phyloP scores from a whole-genome alignment of 1,139 yeast species.

The Pichia kudriavzevii region DNA sequence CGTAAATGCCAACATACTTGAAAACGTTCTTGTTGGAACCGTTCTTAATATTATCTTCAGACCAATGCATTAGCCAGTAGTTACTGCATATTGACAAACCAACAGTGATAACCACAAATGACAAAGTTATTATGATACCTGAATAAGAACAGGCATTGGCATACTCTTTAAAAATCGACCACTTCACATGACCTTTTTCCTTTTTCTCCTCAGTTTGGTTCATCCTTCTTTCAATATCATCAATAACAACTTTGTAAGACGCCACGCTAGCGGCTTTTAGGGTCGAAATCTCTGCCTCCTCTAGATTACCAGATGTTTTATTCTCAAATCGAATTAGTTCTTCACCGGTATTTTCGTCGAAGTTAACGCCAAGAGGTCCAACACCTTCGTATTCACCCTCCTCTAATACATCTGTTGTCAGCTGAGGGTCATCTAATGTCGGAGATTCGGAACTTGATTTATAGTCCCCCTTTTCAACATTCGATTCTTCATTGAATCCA shows the following conservation, averaged over 20 bases:
- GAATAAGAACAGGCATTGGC: conserved; percentile 59
- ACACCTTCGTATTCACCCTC: conserved; percentile 19
- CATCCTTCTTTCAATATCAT: conserved; percentile 22
- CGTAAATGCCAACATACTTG: conserved; percentile 54
- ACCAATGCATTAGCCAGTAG: conserved; percentile 57
- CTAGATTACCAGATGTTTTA: conserved; percentile 8
- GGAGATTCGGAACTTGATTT: conserved; percentile 1
- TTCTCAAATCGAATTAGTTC: conserved; percentile 11
- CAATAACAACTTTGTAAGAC: conserved; percentile 32
- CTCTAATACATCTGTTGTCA: conserved; percentile 13
- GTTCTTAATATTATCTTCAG: conserved; percentile 41
- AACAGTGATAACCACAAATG: conserved; percentile 37
- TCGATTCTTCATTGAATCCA: conserved; percentile 29
- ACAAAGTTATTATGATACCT: conserved; percentile 42
- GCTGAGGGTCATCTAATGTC: conserved; percentile 7
- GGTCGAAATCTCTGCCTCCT: conserved; percentile 17
- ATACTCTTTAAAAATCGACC: conserved; percentile 54
- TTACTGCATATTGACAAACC: conserved; percentile 41
- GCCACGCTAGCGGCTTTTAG: conserved; percentile 60
- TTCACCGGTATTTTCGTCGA: conserved; percentile 18
- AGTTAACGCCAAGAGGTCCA: conserved; percentile 14
- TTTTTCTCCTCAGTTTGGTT: conserved; percentile 35
- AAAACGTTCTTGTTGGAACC: conserved; percentile 40
- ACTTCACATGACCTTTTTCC: conserved; percentile 58
- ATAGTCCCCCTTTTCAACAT: conserved; percentile 4